A percentile compares a stretch with the other conserved stretches of the same genome.
These are phyloP conservation scores for Quercus tomentella DNA, from an alignment of 331 rosid species.

Conservation along the genomic window DNA sequence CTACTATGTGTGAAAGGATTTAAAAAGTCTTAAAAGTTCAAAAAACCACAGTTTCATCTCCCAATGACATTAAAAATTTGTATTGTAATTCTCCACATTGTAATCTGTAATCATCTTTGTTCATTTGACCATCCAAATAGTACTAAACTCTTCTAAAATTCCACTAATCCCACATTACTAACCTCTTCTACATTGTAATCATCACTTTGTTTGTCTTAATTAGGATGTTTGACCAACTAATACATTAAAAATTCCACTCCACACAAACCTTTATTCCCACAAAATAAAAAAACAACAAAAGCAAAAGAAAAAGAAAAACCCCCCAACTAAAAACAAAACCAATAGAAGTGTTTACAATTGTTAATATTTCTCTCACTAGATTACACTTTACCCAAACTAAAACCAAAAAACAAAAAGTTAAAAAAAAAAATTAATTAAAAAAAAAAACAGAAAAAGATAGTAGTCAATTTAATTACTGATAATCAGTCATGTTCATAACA, in stretches of 20 bases:
- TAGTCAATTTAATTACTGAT: constrained; percentile 27
- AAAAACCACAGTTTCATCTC: neutral
- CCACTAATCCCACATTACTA: neutral
- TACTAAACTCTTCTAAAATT: neutral
- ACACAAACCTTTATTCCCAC: neutral
- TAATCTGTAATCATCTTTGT: neutral
- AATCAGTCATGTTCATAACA: constrained; percentile 35
- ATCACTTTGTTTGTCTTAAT: neutral
- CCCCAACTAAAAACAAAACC: too few species aligned
- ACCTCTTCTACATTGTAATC: neutral
- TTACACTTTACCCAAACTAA: neutral
- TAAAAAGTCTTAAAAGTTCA: neutral
- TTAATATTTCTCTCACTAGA: neutral
- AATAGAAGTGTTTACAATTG: neutral
- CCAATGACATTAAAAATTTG: neutral
- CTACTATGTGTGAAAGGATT: neutral
- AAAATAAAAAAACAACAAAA: neutral
- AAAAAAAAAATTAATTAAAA: neutral
- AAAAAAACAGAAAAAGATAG: neutral
- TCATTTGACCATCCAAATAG: neutral
- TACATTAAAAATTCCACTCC: neutral
- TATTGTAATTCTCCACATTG: neutral
- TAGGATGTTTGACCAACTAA: constrained; percentile 9
- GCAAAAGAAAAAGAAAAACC: neutral
- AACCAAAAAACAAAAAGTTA: too few species aligned